Base-by-base conservation (phyloP, 805 yeast species). In the Torulaspora quercuum region DNA sequence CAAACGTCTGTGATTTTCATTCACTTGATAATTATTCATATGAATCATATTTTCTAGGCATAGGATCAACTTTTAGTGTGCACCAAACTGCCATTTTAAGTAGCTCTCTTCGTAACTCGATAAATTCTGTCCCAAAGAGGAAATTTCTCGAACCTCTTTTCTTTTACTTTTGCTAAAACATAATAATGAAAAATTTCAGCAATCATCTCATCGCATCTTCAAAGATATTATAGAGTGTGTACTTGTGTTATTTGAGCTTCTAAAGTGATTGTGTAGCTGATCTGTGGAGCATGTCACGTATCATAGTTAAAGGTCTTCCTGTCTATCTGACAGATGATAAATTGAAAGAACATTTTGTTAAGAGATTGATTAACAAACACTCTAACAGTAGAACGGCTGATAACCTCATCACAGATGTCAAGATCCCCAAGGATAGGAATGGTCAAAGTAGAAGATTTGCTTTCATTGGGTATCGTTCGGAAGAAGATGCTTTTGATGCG, bases 391-490 rank as follows among this genome's bases (percentile, higher is more conserved):
- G 45, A 23, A 45, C 43, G 16, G 44, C 49, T 9, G 45, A 70
- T 37, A 84, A 86, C 7, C 68, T 71, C 33, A 86, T 89, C 18
- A 85, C 97, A 0, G 98, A 92, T 72, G 89, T 86, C 24, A 87
- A 84, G 60, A 69, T 92, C 23, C 75, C 88, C 74, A 81, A 75
- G 51, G 85, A 82, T 47, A 71, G 82, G 49, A 77, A 76, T 48
- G 98, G 98, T 16, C 82, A 81, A 52, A 83, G 95, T 7, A 76
- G 98, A 62, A 71, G 94, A 50, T 92, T 92, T 69, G 97, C 95
- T 5, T 92, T 92, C 52, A 69, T 92, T 34, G 98, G 98, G 1
- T 92, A 75, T 61, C 80, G 78, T 51, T 69, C 78, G n/a, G 68
- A 64, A 12, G 70, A 64, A 8, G 95, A 84, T 52, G 97, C 98